A percentile compares a stretch with the other conserved stretches of the same genome.
Evolutionary conservation across 345 rosid species (phyloP).

Genomic region (Mangifera indica): DNA sequence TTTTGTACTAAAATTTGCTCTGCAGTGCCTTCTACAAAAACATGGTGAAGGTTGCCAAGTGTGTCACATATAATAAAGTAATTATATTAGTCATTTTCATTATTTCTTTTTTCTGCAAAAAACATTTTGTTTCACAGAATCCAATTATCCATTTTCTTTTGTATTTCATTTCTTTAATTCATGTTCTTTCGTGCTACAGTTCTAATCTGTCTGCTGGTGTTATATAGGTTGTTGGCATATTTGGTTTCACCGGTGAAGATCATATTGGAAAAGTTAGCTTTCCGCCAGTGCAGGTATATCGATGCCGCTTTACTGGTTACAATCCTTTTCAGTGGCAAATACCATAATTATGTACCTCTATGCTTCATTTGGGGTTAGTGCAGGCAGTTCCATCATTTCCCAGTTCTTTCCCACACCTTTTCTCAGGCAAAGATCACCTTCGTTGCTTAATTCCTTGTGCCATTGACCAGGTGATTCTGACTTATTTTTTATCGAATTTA

Average conservation of each 20-base stretch:
- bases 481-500: slow-evolving; percentile 2
- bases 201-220: slow-evolving; percentile 6
- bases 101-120: not conserved
- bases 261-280: slow-evolving; percentile 88
- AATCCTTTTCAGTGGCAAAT: not conserved
- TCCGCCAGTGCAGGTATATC: slow-evolving; percentile 86
- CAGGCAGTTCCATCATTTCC: slow-evolving; percentile 98
- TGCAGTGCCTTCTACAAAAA: slow-evolving; percentile 85
- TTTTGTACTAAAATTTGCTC: slow-evolving; percentile 8
- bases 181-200: not conserved
- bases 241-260: slow-evolving; percentile 95
- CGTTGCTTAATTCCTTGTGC: slow-evolving; percentile 97
- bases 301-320: slow-evolving; percentile 4
- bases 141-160: not conserved
- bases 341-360: not conserved
- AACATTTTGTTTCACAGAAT: not conserved
- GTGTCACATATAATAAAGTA: slow-evolving; percentile 89
- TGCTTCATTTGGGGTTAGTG: slow-evolving; percentile 14
- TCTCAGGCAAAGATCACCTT: slow-evolving; percentile 64
- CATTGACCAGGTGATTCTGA: slow-evolving; percentile 70
- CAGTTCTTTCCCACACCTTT: slow-evolving; percentile 85
- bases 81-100: not conserved
- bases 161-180: not conserved
- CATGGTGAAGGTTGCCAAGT: slow-evolving; percentile 82
- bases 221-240: slow-evolving; percentile 73